Evolutionary conservation across 2,329 filamentous ascomycete genomes (phyloP).

Genomic region (Alternaria novae-zelandiae): DNA sequence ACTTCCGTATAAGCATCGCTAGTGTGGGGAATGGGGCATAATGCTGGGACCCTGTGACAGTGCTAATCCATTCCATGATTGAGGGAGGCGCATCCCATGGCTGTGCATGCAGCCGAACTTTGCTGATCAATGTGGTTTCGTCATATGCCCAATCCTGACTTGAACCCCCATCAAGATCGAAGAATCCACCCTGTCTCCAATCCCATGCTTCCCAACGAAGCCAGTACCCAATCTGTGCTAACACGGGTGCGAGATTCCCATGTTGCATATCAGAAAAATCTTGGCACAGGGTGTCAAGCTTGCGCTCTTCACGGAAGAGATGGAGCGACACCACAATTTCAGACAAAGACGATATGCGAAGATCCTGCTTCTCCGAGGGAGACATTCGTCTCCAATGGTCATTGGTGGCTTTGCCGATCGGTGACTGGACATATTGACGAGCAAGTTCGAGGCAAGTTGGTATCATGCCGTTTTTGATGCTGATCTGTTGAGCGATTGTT

Average conservation of each 20-base stretch:
- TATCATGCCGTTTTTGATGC: slow-evolving; percentile 35
- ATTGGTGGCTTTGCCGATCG: slow-evolving; percentile 49
- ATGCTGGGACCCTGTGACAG: slow-evolving; percentile 36
- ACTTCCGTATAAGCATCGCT: slow-evolving; percentile 45
- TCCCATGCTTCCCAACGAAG: slow-evolving; percentile 74
- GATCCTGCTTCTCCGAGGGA: slow-evolving; percentile 42
- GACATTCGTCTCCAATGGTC: slow-evolving; percentile 63
- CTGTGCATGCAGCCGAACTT: slow-evolving; percentile 34
- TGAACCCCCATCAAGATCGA: slow-evolving; percentile 65
- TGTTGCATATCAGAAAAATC: slow-evolving; percentile 55
- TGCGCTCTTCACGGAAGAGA: slow-evolving; percentile 86
- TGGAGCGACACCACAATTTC: slow-evolving; percentile 77
- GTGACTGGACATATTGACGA: slow-evolving; percentile 43
- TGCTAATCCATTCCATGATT: slow-evolving; percentile 60
- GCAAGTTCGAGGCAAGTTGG: slow-evolving; percentile 39
- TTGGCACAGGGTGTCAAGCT: slow-evolving; percentile 70
- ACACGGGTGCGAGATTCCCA: slow-evolving; percentile 69
- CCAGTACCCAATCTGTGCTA: slow-evolving; percentile 84
- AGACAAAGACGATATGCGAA: slow-evolving; percentile 64
- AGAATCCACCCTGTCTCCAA: slow-evolving; percentile 60
- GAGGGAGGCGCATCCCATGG: slow-evolving; percentile 60
- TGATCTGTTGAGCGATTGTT: slow-evolving; percentile 36
- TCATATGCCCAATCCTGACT: slow-evolving; percentile 64
- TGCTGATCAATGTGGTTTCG: slow-evolving; percentile 49
- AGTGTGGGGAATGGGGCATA: slow-evolving; percentile 47